phyloP scores from a whole-genome alignment of 1,284 basidiomycete genomes.

The Blastosporella zonata region DNA sequence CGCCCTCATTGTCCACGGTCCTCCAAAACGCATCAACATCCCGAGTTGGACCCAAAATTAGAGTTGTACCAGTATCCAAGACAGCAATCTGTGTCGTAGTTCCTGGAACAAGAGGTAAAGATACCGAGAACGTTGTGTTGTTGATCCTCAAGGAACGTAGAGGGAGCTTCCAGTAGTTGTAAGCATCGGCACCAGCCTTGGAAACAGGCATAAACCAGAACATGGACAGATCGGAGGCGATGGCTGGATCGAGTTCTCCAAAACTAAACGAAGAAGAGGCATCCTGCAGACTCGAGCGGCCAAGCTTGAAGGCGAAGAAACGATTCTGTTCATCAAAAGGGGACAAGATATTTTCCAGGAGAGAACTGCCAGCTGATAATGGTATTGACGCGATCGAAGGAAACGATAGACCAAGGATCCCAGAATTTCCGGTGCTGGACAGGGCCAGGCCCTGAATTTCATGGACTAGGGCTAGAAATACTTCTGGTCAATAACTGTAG shows the following conservation, averaged over 20 bases:
- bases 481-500: background rate
- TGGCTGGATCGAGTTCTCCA: conserved; percentile 43
- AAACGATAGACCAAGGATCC: conserved; percentile 56
- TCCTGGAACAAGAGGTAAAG: conserved; percentile 44
- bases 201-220: conserved; percentile 44
- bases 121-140: conserved; percentile 35
- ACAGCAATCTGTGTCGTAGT: conserved; percentile 47
- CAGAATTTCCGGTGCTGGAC: conserved; percentile 47
- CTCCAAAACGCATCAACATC: conserved; percentile 51
- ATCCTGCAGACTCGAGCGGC: conserved; percentile 28
- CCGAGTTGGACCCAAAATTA: conserved; percentile 49
- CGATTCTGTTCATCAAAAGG: conserved; percentile 38
- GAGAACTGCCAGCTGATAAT: conserved; percentile 38
- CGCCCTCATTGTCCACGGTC: conserved; percentile 36
- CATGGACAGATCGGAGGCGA: conserved; percentile 33
- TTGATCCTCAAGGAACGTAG: conserved; percentile 46
- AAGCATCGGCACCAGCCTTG: conserved; percentile 32
- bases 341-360: conserved; percentile 50
- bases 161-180: conserved; percentile 61
- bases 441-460: conserved; percentile 44
- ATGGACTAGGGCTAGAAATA: conserved; percentile 42
- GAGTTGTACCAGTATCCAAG: conserved; percentile 57
- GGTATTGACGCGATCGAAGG: conserved; percentile 46
- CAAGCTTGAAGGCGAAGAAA: conserved; percentile 53
- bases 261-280: conserved; percentile 49